These are phyloP conservation scores for Letharia lupina DNA, from an alignment of 495 filamentous ascomycete genomes.

Conservation along the genomic window DNA sequence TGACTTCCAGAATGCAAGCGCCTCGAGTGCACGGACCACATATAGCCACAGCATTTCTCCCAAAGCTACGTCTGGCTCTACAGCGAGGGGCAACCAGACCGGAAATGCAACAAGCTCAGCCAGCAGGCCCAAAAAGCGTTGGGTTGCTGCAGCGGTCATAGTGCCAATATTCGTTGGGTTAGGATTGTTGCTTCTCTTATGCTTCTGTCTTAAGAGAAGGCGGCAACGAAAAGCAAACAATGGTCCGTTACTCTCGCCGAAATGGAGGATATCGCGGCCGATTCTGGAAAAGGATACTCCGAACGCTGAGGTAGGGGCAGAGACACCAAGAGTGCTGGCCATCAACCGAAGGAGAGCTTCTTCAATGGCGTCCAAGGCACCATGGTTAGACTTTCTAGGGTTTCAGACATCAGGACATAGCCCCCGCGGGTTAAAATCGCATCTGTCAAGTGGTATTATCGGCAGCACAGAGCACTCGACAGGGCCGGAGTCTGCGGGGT, in stretches of 20 bases:
- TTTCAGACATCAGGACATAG: background rate
- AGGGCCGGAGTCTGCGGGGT: conserved; percentile 14
- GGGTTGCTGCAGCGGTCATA: conserved; percentile 40
- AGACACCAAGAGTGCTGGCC: background rate
- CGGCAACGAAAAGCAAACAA: conserved; percentile 6
- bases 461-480: background rate
- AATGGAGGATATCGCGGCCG: conserved; percentile 9
- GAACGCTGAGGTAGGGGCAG: background rate
- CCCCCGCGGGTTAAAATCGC: conserved; percentile 14
- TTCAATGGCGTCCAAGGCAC: conserved; percentile 15
- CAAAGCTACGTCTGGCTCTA: background rate
- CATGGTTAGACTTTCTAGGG: conserved; percentile 11
- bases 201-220: conserved; percentile 37
- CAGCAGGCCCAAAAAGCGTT: conserved; percentile 28
- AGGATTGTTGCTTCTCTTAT: conserved; percentile 35
- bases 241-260: background rate
- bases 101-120: conserved; percentile 6
- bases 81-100: background rate
- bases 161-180: conserved; percentile 34
- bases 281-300: background rate
- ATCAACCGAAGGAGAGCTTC: conserved; percentile 7
- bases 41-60: background rate
- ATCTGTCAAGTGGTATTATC: conserved; percentile 6
- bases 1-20: conserved; percentile 30
- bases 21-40: background rate